Conservation (phyloP, 768 basidiomycete species). For the Macrocybe gigantea region DNA sequence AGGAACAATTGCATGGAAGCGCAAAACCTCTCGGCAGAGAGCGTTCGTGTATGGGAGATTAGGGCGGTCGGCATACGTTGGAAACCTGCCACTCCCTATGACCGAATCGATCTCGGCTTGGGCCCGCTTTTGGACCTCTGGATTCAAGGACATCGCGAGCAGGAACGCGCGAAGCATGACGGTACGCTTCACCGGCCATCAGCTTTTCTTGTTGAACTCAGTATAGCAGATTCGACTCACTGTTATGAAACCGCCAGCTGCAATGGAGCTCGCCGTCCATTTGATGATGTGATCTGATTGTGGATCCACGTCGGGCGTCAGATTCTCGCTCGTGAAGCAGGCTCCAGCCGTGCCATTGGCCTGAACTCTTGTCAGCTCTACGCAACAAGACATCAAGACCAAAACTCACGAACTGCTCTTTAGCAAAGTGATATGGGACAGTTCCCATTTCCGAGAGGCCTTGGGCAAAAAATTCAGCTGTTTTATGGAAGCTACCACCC, state of each 20-base stretch:
- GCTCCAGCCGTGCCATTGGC: too few relatives aligned
- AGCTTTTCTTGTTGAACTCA: neutral
- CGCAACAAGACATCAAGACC: neutral
- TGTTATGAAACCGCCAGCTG: neutral
- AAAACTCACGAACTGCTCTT: neutral
- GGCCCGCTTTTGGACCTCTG: conserved; percentile 15
- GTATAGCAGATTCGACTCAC: neutral
- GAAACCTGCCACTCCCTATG: conserved; percentile 16
- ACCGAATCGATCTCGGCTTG: conserved; percentile 20
- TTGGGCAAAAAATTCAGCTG: neutral
- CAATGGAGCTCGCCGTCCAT: neutral
- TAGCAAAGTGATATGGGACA: neutral
- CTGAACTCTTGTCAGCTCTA: too few relatives aligned
- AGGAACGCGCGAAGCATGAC: conserved; percentile 16
- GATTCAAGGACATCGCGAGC: conserved; percentile 21
- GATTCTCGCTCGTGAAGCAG: too few relatives aligned
- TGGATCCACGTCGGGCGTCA: neutral
- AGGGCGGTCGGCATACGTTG: conserved; percentile 15
- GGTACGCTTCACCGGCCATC: neutral
- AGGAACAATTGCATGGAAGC: conserved; percentile 14
- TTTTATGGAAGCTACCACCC: conserved; percentile 1
- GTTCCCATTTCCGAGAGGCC: neutral
- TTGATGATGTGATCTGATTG: neutral
- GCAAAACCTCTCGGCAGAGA: conserved; percentile 16
- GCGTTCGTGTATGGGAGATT: conserved; percentile 20